Evolutionary conservation across 495 filamentous ascomycete species (phyloP).

Genomic region (Geoglossum glabrum): DNA sequence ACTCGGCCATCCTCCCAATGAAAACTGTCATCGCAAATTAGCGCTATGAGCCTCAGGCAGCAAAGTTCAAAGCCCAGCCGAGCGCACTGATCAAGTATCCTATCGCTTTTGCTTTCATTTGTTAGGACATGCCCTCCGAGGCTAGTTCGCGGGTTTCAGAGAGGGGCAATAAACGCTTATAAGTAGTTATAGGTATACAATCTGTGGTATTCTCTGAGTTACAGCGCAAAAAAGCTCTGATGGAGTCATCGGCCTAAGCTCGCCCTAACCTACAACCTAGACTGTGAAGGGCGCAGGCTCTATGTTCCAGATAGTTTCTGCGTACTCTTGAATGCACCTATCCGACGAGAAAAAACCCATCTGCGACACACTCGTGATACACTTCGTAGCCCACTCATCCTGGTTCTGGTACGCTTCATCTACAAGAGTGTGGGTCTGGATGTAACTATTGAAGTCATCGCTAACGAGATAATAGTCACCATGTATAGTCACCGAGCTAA

Average conservation of each 20-base stretch:
- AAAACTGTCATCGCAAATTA: too few species aligned
- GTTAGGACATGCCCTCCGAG: too few species aligned
- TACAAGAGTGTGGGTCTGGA: conserved; percentile 72
- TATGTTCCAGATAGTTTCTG: conserved; percentile 89
- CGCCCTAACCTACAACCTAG: not conserved
- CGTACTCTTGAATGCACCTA: conserved; percentile 95
- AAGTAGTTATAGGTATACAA: too few species aligned
- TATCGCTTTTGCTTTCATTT: too few species aligned
- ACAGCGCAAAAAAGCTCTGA: not conserved
- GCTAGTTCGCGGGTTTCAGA: too few species aligned
- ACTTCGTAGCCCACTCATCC: conserved; percentile 79
- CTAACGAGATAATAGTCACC: conserved; percentile 95
- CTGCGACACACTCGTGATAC: conserved; percentile 63
- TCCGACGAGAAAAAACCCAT: conserved; percentile 98
- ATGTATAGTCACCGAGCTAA: conserved; percentile 68
- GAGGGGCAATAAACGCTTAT: too few species aligned
- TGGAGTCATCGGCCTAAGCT: not conserved
- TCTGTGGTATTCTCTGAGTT: too few species aligned
- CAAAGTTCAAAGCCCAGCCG: too few species aligned
- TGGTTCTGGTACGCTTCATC: conserved; percentile 81
- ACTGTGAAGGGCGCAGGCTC: conserved; percentile 34
- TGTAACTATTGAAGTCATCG: conserved; percentile 87
- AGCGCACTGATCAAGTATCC: too few species aligned
- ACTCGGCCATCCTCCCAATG: conserved; percentile 16
- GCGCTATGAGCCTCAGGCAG: too few species aligned